phyloP scores from a whole-genome alignment of 352 stramenopile species.

The Pythium aphanidermatum region DNA sequence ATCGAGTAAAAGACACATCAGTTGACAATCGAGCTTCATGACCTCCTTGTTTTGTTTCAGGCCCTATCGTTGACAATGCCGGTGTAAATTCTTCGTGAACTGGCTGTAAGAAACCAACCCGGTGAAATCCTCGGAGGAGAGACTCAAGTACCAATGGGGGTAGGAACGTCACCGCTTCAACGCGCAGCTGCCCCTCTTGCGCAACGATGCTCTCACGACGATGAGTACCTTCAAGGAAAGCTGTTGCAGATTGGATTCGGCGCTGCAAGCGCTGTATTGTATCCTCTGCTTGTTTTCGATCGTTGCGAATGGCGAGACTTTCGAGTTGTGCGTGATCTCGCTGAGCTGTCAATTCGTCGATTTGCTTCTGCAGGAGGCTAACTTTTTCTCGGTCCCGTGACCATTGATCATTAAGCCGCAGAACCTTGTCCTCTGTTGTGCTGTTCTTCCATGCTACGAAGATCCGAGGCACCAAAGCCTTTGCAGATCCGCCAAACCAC shows the following conservation, averaged over 20 bases:
- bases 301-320: slow-evolving; percentile 43
- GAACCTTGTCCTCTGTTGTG: slow-evolving; percentile 20
- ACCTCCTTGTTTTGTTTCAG: too few species aligned
- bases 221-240: slow-evolving; percentile 40
- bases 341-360: slow-evolving; percentile 44
- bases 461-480: slow-evolving; percentile 42
- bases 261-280: slow-evolving; percentile 36
- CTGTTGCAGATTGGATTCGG: slow-evolving; percentile 51
- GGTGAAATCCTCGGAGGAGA: slow-evolving; percentile 52
- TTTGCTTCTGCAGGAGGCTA: slow-evolving; percentile 34
- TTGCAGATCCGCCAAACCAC: slow-evolving; percentile 57
- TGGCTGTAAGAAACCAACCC: slow-evolving; percentile 58
- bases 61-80: background rate
- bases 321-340: slow-evolving; percentile 44
- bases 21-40: too few species aligned
- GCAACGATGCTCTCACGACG: slow-evolving; percentile 47
- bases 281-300: slow-evolving; percentile 56
- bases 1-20: too few species aligned
- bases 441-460: slow-evolving; percentile 51
- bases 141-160: slow-evolving; percentile 61
- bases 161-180: slow-evolving; percentile 57
- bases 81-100: slow-evolving; percentile 20
- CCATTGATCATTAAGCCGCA: slow-evolving; percentile 32
- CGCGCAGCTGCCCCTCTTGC: slow-evolving; percentile 54
- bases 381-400: slow-evolving; percentile 27